These are phyloP conservation scores for Trichoderma reesei DNA, from an alignment of 495 filamentous ascomycete genomes.

Conservation along the genomic window DNA sequence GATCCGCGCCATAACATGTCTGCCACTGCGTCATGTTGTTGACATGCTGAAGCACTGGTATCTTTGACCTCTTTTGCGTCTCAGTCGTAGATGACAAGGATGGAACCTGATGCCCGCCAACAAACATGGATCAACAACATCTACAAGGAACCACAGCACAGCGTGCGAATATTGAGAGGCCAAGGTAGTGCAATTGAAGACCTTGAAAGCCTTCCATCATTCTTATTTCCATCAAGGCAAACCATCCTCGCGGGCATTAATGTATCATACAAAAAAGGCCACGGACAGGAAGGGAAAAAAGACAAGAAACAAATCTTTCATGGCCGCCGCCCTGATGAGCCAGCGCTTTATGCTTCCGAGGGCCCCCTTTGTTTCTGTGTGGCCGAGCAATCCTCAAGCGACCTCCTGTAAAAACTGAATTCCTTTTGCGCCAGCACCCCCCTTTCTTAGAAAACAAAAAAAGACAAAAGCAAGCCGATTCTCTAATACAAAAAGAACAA, in stretches of 20 bases:
- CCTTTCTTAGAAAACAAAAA: background rate
- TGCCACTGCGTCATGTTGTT: background rate
- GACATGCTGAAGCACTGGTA: background rate
- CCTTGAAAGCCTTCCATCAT: background rate
- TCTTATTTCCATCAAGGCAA: constrained; percentile 2
- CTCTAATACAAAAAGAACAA: constrained; percentile 9
- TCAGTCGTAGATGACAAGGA: no score
- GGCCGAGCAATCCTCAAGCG: constrained; percentile 7
- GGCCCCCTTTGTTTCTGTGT: background rate
- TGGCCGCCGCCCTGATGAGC: background rate
- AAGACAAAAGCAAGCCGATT: background rate
- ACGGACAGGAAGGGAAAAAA: background rate
- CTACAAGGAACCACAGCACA: background rate
- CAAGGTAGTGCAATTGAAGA: no score
- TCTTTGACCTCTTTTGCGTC: background rate
- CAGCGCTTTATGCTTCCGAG: constrained; percentile 7
- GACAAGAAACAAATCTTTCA: background rate
- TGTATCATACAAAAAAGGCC: constrained; percentile 1
- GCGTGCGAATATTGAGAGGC: background rate
- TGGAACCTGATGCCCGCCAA: no score
- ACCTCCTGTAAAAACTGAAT: background rate
- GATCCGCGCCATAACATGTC: background rate
- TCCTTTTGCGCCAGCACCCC: background rate
- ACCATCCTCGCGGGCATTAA: constrained; percentile 4
- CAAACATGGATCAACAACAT: no score